These are phyloP conservation scores for Microbotryum silenes-acaulis DNA, from an alignment of 1,284 basidiomycete genomes.

Conservation along the genomic window DNA sequence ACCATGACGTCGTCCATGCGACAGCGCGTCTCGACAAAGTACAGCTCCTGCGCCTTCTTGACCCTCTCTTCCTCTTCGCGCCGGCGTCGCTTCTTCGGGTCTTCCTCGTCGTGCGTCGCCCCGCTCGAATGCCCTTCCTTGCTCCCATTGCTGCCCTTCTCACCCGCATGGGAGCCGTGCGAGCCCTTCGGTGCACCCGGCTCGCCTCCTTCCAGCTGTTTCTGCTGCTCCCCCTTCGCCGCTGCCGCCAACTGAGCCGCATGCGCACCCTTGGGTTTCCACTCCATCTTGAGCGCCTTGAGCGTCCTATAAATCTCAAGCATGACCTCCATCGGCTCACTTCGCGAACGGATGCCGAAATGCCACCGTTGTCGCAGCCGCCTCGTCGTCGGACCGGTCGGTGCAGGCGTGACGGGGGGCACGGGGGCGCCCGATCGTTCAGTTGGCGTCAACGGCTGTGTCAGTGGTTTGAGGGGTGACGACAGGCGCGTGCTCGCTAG, in stretches of 20 bases:
- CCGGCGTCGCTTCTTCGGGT: conserved; percentile 34
- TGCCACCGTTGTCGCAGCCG: conserved; percentile 63
- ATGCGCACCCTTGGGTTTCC: conserved; percentile 50
- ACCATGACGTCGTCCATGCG: conserved; percentile 85
- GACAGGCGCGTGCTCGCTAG: conserved; percentile 17
- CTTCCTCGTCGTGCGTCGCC: conserved; percentile 41
- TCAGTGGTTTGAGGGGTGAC: conserved; percentile 21
- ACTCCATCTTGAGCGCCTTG: conserved; percentile 91
- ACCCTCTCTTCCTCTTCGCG: conserved; percentile 44
- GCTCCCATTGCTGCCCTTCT: conserved; percentile 3
- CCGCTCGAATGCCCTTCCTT: conserved; percentile 8
- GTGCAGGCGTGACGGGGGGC: conserved; percentile 3
- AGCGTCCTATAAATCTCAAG: conserved; percentile 93
- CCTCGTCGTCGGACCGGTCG: conserved; percentile 9
- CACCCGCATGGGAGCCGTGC: not conserved
- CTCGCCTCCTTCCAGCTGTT: conserved; percentile 35
- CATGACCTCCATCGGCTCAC: conserved; percentile 99
- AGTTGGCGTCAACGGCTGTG: conserved; percentile 30
- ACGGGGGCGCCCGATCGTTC: conserved; percentile 3
- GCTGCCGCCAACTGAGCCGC: conserved; percentile 28
- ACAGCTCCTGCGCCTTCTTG: conserved; percentile 55
- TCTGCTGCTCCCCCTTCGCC: conserved; percentile 16
- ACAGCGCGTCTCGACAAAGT: conserved; percentile 90
- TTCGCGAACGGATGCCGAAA: conserved; percentile 90
- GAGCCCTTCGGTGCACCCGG: not conserved